phyloP scores from a whole-genome alignment of 805 yeast genomes.

The Candida silvicultrix region DNA sequence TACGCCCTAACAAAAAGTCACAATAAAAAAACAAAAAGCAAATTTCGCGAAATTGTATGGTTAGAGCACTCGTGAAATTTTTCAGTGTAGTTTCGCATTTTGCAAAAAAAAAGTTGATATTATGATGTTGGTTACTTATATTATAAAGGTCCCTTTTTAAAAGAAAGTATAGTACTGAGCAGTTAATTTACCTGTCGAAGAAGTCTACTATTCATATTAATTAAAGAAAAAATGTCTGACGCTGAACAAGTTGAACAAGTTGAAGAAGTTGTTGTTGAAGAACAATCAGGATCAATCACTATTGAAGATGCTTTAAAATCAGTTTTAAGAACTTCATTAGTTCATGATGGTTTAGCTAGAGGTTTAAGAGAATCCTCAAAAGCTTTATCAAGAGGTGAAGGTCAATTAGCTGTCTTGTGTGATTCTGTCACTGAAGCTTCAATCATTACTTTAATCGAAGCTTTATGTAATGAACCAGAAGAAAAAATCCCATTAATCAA shows the following conservation, averaged over 20 bases:
- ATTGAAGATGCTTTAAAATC: slow-evolving; percentile 98
- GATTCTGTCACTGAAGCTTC: slow-evolving; percentile 98
- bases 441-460: slow-evolving; percentile 96
- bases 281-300: slow-evolving; percentile 77
- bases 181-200: slow-evolving; percentile 56
- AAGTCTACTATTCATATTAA: slow-evolving; percentile 42
- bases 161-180: slow-evolving; percentile 43
- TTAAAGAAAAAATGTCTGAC: slow-evolving; percentile 67
- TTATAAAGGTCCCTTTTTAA: not conserved
- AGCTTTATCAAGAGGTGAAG: slow-evolving; percentile 97
- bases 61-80: not conserved
- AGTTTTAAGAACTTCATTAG: slow-evolving; percentile 95
- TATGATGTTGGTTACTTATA: not conserved
- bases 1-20: not conserved
- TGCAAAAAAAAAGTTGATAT: not conserved
- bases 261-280: slow-evolving; percentile 81
- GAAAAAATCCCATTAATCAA: slow-evolving; percentile 96
- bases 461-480: slow-evolving; percentile 97
- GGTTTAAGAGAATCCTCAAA: slow-evolving; percentile 99
- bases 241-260: slow-evolving; percentile 81
- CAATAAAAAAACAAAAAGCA: not conserved
- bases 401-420: slow-evolving; percentile 94
- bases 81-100: not conserved
- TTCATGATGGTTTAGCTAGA: slow-evolving; percentile 99
- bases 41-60: not conserved